These are phyloP conservation scores for Chlorencoelia australis DNA, from an alignment of 2,329 filamentous ascomycete species.

Conservation along the genomic window DNA sequence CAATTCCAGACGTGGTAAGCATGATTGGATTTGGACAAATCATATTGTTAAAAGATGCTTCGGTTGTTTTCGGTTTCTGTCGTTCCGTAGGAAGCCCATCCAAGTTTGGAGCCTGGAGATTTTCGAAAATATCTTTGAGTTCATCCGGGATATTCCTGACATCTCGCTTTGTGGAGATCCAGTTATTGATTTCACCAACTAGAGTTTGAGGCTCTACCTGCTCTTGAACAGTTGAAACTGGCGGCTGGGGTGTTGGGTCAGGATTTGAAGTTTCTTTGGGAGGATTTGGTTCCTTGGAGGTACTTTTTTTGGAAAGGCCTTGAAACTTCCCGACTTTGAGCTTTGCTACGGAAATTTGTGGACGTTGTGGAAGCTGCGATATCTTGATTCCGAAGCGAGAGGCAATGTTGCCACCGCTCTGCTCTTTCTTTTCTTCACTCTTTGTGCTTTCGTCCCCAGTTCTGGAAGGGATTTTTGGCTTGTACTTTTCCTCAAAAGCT, in stretches of 20 bases:
- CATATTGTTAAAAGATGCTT: slow-evolving; percentile 12
- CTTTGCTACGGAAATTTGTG: slow-evolving; percentile 6
- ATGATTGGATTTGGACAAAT: slow-evolving; percentile 29
- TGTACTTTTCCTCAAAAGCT: slow-evolving; percentile 6
- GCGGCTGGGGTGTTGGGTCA: background rate
- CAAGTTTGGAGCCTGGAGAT: slow-evolving; percentile 3
- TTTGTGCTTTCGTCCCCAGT: slow-evolving; percentile 1
- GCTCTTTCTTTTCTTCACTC: background rate
- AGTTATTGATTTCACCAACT: slow-evolving; percentile 5
- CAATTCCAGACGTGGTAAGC: slow-evolving; percentile 24
- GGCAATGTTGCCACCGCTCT: slow-evolving; percentile 3
- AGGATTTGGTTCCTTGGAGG: slow-evolving; percentile 3
- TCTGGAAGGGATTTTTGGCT: background rate
- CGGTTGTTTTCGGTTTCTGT: slow-evolving; percentile 4
- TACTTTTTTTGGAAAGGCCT: slow-evolving; percentile 3
- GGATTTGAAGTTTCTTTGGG: slow-evolving; percentile 3
- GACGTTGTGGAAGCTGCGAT: slow-evolving; percentile 5
- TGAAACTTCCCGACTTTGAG: slow-evolving; percentile 6
- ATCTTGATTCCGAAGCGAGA: slow-evolving; percentile 7
- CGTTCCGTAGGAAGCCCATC: slow-evolving; percentile 2
- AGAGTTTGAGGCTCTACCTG: slow-evolving; percentile 4
- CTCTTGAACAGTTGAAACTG: background rate
- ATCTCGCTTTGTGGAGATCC: slow-evolving; percentile 5
- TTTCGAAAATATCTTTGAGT: slow-evolving; percentile 5
- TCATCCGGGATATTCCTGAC: slow-evolving; percentile 5